Evolutionary conservation across 148 eudicot genomes (phyloP), one percentile per base, ranked within the genome.

Genomic region (Amaranthus cruentus): DNA sequence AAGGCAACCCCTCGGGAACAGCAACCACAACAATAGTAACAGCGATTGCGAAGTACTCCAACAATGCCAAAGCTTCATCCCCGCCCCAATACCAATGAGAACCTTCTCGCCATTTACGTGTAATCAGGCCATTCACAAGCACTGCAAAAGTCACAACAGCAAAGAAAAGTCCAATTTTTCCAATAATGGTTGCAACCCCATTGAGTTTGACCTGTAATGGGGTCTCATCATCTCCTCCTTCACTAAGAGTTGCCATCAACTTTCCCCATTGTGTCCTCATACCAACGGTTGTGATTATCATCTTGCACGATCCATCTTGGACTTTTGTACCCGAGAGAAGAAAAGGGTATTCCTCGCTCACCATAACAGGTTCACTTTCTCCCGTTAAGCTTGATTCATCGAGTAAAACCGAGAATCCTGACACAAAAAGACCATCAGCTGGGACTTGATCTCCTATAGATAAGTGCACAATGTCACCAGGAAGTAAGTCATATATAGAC

Each of bases 211-310:
- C 97, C 79, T 94, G 98, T 70, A 94, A 77, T 12, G 98, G 98
- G 6, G 98, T 94, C 77, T 94, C 98, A 68, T 94, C 98, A 71
- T 89, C 93, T 47, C 98, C 98, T 14, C 98, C 98, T 81, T 94
- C 98, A 70, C 90, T 89, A 62, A 94, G 88, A 44, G 98, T 94
- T n/a, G 96, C 98, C 96, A 94, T 89, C 58, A 94, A 77, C 79
- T 94, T 91, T 1, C 98, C 98, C 98, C 97, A 91, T 70, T 94
- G 98, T 11, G 98, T 94, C 74, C 93, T 87, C 98, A 94, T 94
- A 42, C 98, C 97, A 52, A 94, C 98, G 21, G 98, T 91, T n/a
- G 97, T 91, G 65, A 91, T 83, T 51, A 94, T 12, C 98, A 94
- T 91, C 85, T 89, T 94, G 73, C 98, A 94, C 3, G 98, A 94